A percentile compares a stretch with the other conserved stretches of the same genome.
Conservation (phyloP, 1,284 basidiomycete genomes). For the Melampsora americana region DNA sequence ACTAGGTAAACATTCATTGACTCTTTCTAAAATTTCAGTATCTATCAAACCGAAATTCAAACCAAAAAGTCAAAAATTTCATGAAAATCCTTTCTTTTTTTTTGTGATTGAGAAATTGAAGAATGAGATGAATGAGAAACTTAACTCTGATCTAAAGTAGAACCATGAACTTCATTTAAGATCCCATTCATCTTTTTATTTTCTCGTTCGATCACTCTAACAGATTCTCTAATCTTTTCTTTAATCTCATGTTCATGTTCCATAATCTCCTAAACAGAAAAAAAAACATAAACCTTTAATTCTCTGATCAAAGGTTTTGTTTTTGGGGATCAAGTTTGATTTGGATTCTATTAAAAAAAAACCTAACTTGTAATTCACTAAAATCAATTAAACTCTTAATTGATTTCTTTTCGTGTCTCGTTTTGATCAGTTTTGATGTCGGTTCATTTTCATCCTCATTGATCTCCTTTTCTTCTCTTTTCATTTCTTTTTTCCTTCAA, state of each 20-base stretch:
- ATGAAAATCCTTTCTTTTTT: no score
- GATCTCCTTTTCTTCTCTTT: slow-evolving; percentile 1
- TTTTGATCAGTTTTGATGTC: background rate
- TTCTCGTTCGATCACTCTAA: background rate
- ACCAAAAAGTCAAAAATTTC: background rate
- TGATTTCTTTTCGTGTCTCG: background rate
- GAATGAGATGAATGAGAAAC: background rate
- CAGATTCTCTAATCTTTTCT: background rate
- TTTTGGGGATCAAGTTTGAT: no score
- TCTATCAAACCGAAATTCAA: background rate
- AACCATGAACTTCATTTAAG: slow-evolving; percentile 9
- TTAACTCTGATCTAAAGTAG: background rate
- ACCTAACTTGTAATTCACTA: background rate
- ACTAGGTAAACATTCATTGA: background rate
- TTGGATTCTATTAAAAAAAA: no score
- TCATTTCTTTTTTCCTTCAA: background rate
- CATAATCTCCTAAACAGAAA: background rate
- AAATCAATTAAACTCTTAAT: background rate
- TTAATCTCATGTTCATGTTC: background rate
- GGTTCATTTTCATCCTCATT: no score
- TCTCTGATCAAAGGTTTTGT: no score
- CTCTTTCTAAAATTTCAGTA: background rate
- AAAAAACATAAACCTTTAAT: background rate
- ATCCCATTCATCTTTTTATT: background rate
- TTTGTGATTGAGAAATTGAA: background rate